phyloP scores from a whole-genome alignment of 2,329 filamentous ascomycete species.

The Didymella segeticola region DNA sequence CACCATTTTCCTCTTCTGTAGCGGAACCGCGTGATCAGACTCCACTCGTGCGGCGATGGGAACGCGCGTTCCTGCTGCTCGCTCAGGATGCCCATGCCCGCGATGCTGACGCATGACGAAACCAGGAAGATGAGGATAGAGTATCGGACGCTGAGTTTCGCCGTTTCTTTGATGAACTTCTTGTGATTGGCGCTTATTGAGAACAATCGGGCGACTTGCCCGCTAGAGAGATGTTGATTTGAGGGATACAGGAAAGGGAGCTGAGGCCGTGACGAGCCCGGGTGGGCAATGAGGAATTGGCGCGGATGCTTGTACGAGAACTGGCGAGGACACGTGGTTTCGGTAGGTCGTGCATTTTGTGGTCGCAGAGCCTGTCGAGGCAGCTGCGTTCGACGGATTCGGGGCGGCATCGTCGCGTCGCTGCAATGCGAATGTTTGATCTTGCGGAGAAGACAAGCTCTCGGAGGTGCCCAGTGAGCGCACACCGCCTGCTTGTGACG shows the following conservation, averaged over 20 bases:
- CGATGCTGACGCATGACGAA: constrained; percentile 64
- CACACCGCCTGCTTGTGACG: constrained; percentile 23
- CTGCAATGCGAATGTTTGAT: constrained; percentile 7
- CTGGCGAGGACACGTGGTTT: constrained; percentile 51
- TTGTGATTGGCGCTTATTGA: constrained; percentile 74
- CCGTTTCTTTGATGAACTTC: constrained; percentile 72
- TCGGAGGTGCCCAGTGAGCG: constrained; percentile 23
- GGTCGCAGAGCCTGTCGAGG: constrained; percentile 31
- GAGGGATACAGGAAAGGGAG: constrained; percentile 70
- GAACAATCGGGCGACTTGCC: constrained; percentile 70
- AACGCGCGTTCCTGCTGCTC: constrained; percentile 77
- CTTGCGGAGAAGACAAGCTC: constrained; percentile 19
- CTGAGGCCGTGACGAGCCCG: constrained; percentile 62
- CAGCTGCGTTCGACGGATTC: constrained; percentile 38
- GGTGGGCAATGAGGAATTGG: constrained; percentile 55
- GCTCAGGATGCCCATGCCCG: constrained; percentile 71
- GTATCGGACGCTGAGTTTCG: constrained; percentile 73
- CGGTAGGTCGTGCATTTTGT: constrained; percentile 21
- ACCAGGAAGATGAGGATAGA: constrained; percentile 70
- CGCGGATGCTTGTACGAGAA: constrained; percentile 66
- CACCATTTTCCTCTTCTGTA: constrained; percentile 64
- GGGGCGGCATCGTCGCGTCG: constrained; percentile 38
- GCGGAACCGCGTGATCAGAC: constrained; percentile 70
- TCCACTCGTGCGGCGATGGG: constrained; percentile 86
- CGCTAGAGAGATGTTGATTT: constrained; percentile 47